Base-by-base conservation (phyloP, 768 basidiomycete species). In the Boletus rex-veris region DNA sequence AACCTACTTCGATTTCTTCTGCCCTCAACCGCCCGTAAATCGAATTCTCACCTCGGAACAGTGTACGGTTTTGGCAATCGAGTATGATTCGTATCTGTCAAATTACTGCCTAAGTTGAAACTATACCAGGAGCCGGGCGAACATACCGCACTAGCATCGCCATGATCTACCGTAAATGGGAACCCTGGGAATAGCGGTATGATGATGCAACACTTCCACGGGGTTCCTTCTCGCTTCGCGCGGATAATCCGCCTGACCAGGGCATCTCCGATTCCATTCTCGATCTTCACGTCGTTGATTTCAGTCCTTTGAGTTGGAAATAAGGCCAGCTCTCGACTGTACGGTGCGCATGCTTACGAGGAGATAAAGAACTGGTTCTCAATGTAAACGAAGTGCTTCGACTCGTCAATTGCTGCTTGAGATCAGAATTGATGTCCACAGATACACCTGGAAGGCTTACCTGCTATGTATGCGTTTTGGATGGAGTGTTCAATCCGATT, bases 351-450 rank as follows among this genome's bases (percentile, higher is more conserved):
- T 46, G 57, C 88, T 67, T 69, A 92, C 90, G 89, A 91, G 1
- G 89, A 86, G 58, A 93, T 90, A 70, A 93, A 92, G 65, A 92
- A 93, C 66, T 93, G 91, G 60, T 94, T 93, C 68, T 98, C 96
- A 58, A 99, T 97, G 73, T 99, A 99, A 33, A 99, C 90, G 66
- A 98, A 99, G 65, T 97, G 93, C 61, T 98, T 93, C 24, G 93
- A 95, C 64, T 90, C 75, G 64, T 95, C 86, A 50, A 97, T 97
- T 10, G 92, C 92, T 94, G 57, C 46, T 48, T 52, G 14, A 4
- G 15, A 12, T 66, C 16, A 66, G 51, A 6, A 19, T 14, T 12
- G 0, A 14, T 18, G 12, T 6, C 7, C 10, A 30, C 10, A 36
- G 28, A 39, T 45, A 19, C 0, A 47, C 12, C 26, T 10, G 3